These are phyloP conservation scores for Gaertneriomyces semiglobifer DNA, from an alignment of 192 early-diverging fungal genomes.

Conservation along the genomic window DNA sequence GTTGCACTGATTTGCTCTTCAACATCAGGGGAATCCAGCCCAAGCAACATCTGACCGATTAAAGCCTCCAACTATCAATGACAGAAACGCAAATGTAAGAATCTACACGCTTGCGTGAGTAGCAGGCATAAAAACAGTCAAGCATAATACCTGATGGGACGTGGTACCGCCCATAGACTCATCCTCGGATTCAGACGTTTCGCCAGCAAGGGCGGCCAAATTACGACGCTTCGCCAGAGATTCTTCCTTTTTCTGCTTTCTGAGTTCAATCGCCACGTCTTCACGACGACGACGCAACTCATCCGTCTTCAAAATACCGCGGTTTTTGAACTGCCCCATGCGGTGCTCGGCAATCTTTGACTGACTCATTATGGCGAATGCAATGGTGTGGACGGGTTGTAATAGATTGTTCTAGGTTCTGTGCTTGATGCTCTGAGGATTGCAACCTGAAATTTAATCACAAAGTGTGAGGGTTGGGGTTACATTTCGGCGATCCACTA, in stretches of 20 bases:
- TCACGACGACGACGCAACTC: conserved; percentile 91
- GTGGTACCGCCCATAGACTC: conserved; percentile 53
- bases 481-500: too few species aligned
- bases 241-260: conserved; percentile 95
- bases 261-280: conserved; percentile 87
- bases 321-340: conserved; percentile 72
- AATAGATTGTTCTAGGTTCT: too few species aligned
- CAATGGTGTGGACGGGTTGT: too few species aligned
- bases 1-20: conserved; percentile 80
- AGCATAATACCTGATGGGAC: conserved; percentile 52
- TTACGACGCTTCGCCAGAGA: conserved; percentile 89
- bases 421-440: too few species aligned
- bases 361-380: background rate
- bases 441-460: too few species aligned
- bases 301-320: conserved; percentile 80
- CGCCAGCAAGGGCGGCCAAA: conserved; percentile 47
- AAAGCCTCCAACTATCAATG: conserved; percentile 64
- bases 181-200: conserved; percentile 70
- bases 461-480: too few species aligned
- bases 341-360: conserved; percentile 27
- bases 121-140: background rate
- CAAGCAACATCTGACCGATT: conserved; percentile 74
- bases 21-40: conserved; percentile 71
- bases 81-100: background rate
- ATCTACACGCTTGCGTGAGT: background rate